phyloP scores from a whole-genome alignment of 2,329 filamentous ascomycete genomes.

The Truncatella angustata region DNA sequence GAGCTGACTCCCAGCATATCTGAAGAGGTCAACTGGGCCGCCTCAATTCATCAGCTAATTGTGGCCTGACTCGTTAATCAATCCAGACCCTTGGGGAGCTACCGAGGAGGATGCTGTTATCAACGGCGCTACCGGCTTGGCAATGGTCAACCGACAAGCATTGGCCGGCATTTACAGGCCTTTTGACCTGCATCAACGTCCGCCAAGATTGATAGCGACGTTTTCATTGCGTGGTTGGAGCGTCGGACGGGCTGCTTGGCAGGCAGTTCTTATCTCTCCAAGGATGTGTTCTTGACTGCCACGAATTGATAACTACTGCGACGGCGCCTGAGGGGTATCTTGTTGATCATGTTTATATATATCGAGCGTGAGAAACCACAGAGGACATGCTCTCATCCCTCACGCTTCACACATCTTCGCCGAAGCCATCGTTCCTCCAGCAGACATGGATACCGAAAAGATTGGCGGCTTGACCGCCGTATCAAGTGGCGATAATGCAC shows the following conservation, averaged over 20 bases:
- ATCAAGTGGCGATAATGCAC: neutral
- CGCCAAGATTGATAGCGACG: slow-evolving; percentile 4
- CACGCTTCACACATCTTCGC: neutral
- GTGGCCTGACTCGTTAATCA: slow-evolving; percentile 6
- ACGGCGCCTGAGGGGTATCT: neutral
- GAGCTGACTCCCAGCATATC: neutral
- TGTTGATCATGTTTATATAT: neutral
- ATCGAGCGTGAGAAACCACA: neutral
- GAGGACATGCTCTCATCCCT: neutral
- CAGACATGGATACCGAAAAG: slow-evolving; percentile 4
- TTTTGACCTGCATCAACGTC: neutral
- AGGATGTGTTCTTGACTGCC: neutral
- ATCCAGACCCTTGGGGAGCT: slow-evolving; percentile 2
- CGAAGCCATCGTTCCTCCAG: neutral
- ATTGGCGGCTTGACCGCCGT: slow-evolving; percentile 1
- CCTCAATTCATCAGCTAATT: slow-evolving; percentile 6
- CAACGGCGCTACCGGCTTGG: slow-evolving; percentile 5
- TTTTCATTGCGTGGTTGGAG: neutral
- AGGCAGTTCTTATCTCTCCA: slow-evolving; percentile 2
- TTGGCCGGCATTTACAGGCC: neutral
- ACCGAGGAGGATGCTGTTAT: slow-evolving; percentile 1
- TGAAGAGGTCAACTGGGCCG: no score
- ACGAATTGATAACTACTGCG: slow-evolving; percentile 3
- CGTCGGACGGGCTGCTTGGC: neutral
- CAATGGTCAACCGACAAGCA: neutral